Evolutionary conservation across 305 asterid species (phyloP), one percentile per base, ranked within the genome.

Genomic region (Euphrasia arctica): DNA sequence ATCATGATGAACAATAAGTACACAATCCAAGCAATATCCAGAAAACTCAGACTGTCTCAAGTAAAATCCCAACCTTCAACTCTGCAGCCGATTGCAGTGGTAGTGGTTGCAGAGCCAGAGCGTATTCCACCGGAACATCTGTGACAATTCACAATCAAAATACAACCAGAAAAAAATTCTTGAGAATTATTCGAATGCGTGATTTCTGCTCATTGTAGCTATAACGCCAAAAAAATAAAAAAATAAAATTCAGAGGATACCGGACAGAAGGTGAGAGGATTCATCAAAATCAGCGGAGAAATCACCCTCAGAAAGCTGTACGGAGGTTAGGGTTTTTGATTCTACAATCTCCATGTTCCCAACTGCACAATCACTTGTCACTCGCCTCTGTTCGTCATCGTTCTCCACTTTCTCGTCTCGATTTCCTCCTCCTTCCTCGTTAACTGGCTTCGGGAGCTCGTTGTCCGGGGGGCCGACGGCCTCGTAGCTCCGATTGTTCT

Each of bases 71-170:
- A 66, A 89, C 97, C 93, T 83, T 80, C 65, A 75, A 29, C 57
- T 70, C 72, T 50, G 66, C 77, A n/a, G 69, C 72, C 13, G 78
- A 47, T 29, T 42, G 72, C 57, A 72, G 62, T 6, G 42, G 45
- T 39, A 9, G 12, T 32, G 89, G 78, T 58, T 76, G 80, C 74
- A 78, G 63, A 43, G 79, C 71, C 76, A 79, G 63, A 45, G 80
- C 71, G 77, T 72, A 80, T 58, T 83, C 80, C 66, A 79, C 82
- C 0, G 91, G 93, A 68, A 85, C 89, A 77, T 81, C 97, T 87
- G 88, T 69, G 64, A 61, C 51, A 55, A 15, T 14, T 31, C 29
- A 49, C 62, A 67, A 58, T 59, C 72, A 68, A 42, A 61, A 78
- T 65, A 39, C 9, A 36, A 9, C 3, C 9, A 39, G 3, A 39